phyloP scores from a whole-genome alignment of 257 asterid genomes.

The Linderniella brevidens region DNA sequence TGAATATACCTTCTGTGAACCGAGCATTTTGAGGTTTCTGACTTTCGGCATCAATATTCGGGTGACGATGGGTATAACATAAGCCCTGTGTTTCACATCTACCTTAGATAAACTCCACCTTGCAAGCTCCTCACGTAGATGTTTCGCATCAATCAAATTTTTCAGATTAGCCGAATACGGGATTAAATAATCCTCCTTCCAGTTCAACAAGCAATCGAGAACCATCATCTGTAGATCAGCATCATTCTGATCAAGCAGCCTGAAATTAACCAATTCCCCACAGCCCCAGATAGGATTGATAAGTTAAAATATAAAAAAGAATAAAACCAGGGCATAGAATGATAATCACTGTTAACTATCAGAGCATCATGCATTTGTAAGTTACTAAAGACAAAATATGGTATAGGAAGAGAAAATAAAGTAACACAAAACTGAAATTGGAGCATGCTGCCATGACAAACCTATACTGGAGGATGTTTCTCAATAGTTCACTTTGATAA shows the following conservation, averaged over 20 bases:
- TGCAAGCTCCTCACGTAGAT: conserved; percentile 71
- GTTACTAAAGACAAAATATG: conserved; percentile 2
- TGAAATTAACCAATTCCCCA: conserved; percentile 15
- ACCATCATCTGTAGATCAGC: conserved; percentile 68
- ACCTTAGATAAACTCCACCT: conserved; percentile 77
- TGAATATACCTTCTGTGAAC: conserved; percentile 50
- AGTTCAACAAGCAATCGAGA: conserved; percentile 78
- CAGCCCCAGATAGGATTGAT: conserved; percentile 2
- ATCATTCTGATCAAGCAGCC: conserved; percentile 85
- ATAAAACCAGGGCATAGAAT: not conserved
- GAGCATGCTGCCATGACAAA: conserved; percentile 13
- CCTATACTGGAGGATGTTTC: conserved; percentile 67
- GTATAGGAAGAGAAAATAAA: not conserved
- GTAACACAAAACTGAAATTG: not conserved
- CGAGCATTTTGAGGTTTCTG: conserved; percentile 59
- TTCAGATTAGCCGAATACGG: conserved; percentile 62
- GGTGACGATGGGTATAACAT: conserved; percentile 59
- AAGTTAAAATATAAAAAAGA: not conserved
- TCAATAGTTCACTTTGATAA: conserved; percentile 36
- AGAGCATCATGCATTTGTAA: too few relatives aligned
- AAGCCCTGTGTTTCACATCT: conserved; percentile 44
- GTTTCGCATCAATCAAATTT: conserved; percentile 44
- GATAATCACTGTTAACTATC: not conserved
- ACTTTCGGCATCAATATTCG: conserved; percentile 70
- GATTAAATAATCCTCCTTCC: conserved; percentile 69